Evolutionary conservation across 495 filamentous ascomycete genomes (phyloP), one percentile per base, ranked within the genome.

Genomic region (Trichoderma gamsii): DNA sequence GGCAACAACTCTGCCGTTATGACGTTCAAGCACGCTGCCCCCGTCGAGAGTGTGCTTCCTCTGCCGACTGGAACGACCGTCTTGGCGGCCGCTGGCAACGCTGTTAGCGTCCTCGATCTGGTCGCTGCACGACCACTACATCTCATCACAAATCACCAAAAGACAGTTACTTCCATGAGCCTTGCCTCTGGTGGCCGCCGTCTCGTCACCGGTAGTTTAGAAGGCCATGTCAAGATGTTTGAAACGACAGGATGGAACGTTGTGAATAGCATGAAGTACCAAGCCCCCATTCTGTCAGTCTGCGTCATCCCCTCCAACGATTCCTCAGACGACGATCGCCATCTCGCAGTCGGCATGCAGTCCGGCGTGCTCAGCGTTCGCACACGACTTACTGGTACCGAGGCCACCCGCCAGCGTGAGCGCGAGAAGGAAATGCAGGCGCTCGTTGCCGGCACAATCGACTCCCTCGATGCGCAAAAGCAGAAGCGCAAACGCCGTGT

Each of bases 201-300:
- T 59, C 81, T 99, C 63, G 84, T 99, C 69, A 91, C 86, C 74
- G 96, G 92, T 76, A 90, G 87, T 18, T 81, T 99, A 41, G 95
- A 99, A 76, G 96, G 96, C 16, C 95, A 97, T 75, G 85, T 99
- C 77, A 99, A 99, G 80, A 85, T 98, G 46, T 97, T 94, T 70
- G 94, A 98, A 78, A 95, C 93, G 1, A 86, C 86, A 0, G 86
- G 83, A 35, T 99, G 96, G 96, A 94, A 96, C 74, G 88, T 98
- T 6, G 92, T 97, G 4, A 87, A 90, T 35, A 93, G 92, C 44
- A 88, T 90, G 65, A 98, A 97, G 76, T 99, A 97, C 79, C 88
- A 91, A 0, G 87, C 89, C 0, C 95, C 96, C 0, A 89, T 99
- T 69, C 85, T 98, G 2, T 90, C 93, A 3, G 82, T 98, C 66